Conservation (phyloP, 257 asterid species). For the Nicotiana undulata region DNA sequence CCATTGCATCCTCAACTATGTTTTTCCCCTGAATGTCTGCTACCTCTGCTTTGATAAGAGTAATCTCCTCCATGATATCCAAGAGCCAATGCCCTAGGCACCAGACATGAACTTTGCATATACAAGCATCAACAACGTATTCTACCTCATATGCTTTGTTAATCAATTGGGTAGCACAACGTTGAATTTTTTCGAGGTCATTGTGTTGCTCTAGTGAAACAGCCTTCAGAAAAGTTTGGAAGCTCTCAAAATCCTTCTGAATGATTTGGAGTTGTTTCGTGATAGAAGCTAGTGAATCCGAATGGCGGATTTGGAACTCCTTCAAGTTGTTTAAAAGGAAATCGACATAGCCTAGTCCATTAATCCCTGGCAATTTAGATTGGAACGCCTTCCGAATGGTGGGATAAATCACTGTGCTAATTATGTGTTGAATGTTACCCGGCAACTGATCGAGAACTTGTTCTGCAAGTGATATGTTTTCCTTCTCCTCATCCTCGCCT, state of each 20-base stretch:
- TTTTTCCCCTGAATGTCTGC: background rate
- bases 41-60: background rate
- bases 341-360: background rate
- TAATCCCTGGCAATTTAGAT: background rate
- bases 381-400: background rate
- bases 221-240: background rate
- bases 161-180: background rate
- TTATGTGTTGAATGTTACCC: background rate
- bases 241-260: background rate
- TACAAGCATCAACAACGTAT: constrained; percentile 11
- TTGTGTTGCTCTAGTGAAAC: background rate
- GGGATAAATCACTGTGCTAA: background rate
- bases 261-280: background rate
- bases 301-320: background rate
- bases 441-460: background rate
- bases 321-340: background rate
- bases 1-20: background rate
- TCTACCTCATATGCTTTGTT: constrained; percentile 17
- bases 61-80: background rate
- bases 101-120: background rate
- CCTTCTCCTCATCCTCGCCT: background rate
- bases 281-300: background rate
- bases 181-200: background rate
- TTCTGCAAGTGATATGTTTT: background rate
- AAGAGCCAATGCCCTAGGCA: constrained; percentile 8